Evolutionary conservation across 2,329 filamentous ascomycete genomes (phyloP), one percentile per base, ranked within the genome.

Genomic region (Arthrobotrys musiformis): DNA sequence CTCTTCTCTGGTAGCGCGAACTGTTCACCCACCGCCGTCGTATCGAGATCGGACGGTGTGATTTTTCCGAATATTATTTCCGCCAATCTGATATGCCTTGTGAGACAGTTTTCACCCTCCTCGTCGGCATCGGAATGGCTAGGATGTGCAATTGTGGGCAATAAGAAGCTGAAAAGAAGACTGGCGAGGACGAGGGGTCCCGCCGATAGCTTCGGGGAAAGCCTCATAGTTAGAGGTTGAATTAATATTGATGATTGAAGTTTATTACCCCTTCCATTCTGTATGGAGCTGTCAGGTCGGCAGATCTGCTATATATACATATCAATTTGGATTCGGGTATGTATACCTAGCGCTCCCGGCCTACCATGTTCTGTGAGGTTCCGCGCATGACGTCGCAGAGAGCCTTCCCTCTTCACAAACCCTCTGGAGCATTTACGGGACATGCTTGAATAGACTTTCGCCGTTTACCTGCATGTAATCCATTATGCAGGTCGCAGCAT

Each of bases 141-240:
- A 5, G 64, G 26, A 60, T 69, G 64, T 13, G 64, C 64, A 44
- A 22, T 60, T 60, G 64, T 60, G 6, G 33, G 26, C 4, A 26
- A 26, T 9, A 48, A 9, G 9, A 60, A 8, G 6, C 52, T 50
- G 13, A 56, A 30, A 9, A 60, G 8, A n/a, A 69, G 37, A 13
- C 44, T 7, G 37, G 63, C 64, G 2, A 69, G 64, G 17, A 40
- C 37, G 8, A 69, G 26, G n/a, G 7, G 50, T 6, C 52, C 42
- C 11, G 48, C 35, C 15, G 15, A 28, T 7, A 37, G n/a, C 17
- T 50, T 42, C 22, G 4, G 9, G 19, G 40, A 40, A 33, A 24
- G 17, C 33, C 24, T 58, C 54, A 58, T 58, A 8, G 33, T 2
- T 58, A 26, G 30, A 40, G 6, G 15, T 28, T 15, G 4, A 58